A percentile compares a stretch with the other conserved stretches of the same genome.
These are phyloP conservation scores for Vigna radiata DNA, from an alignment of 306 rosid species.

Conservation along the genomic window DNA sequence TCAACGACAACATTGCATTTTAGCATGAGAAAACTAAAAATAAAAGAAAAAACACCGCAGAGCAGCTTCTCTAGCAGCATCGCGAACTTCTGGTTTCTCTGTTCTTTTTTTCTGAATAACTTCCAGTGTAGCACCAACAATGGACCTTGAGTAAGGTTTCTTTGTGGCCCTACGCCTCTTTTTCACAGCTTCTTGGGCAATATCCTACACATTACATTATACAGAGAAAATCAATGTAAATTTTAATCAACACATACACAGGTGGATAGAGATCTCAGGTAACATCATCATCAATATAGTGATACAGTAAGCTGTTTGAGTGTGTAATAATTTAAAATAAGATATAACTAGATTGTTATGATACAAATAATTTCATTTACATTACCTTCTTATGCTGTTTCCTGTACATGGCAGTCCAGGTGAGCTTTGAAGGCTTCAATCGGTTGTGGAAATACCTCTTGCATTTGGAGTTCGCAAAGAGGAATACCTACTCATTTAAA, in stretches of 20 bases:
- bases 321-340: background rate
- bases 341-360: too few relatives aligned
- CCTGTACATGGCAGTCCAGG: constrained; percentile 84
- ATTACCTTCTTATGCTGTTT: constrained; percentile 83
- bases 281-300: background rate
- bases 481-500: constrained; percentile 60
- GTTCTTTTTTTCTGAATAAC: constrained; percentile 42
- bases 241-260: constrained; percentile 8
- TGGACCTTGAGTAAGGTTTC: constrained; percentile 45
- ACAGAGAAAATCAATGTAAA: constrained; percentile 23
- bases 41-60: constrained; percentile 32
- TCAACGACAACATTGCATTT: background rate
- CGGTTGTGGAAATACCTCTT: constrained; percentile 73
- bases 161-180: constrained; percentile 39
- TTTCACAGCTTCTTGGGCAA: constrained; percentile 58
- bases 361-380: background rate
- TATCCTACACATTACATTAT: constrained; percentile 50
- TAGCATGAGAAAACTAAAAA: background rate
- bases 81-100: constrained; percentile 42
- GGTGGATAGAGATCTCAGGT: background rate
- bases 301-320: background rate
- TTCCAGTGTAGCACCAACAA: constrained; percentile 45
- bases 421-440: constrained; percentile 81
- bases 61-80: constrained; percentile 47
- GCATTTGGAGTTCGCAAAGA: constrained; percentile 75